Conservation (phyloP, 176 grass and related monocot species). For the Cenchrus americanus region DNA sequence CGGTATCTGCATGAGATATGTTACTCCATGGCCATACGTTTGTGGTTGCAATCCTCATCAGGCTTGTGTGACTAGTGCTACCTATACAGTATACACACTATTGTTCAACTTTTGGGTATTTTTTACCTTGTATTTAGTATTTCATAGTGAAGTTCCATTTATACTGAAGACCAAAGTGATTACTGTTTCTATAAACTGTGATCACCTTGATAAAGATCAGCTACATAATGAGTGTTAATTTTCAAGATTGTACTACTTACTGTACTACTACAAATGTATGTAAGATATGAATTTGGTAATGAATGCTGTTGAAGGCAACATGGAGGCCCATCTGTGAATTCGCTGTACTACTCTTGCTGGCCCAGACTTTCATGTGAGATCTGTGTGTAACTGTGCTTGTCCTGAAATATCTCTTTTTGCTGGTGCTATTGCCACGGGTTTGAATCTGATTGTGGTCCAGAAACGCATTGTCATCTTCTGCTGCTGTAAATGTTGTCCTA, state of each 20-base stretch:
- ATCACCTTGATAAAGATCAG: not conserved
- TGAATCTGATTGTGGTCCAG: conserved; percentile 40
- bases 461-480: conserved; percentile 11
- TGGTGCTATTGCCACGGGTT: conserved; percentile 1
- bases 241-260: not conserved
- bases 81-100: conserved; percentile 1
- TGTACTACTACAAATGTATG: too few relatives aligned
- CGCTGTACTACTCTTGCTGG: conserved; percentile 27
- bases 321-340: conserved; percentile 6
- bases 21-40: conserved; percentile 17
- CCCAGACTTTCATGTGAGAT: conserved; percentile 44
- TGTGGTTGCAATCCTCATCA: conserved; percentile 17
- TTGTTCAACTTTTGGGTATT: not conserved
- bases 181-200: not conserved
- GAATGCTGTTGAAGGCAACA: not conserved
- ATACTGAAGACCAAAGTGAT: not conserved
- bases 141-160: conserved; percentile 14
- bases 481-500: conserved; percentile 1
- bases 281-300: conserved; percentile 14
- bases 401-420: conserved; percentile 36
- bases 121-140: conserved; percentile 2
- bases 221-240: not conserved
- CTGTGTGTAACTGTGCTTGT: too few relatives aligned
- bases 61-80: not conserved
- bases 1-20: conserved; percentile 20